Evolutionary conservation across 495 filamentous ascomycete species (phyloP), one percentile per base, ranked within the genome.

Genomic region (Penicillium paxilli): DNA sequence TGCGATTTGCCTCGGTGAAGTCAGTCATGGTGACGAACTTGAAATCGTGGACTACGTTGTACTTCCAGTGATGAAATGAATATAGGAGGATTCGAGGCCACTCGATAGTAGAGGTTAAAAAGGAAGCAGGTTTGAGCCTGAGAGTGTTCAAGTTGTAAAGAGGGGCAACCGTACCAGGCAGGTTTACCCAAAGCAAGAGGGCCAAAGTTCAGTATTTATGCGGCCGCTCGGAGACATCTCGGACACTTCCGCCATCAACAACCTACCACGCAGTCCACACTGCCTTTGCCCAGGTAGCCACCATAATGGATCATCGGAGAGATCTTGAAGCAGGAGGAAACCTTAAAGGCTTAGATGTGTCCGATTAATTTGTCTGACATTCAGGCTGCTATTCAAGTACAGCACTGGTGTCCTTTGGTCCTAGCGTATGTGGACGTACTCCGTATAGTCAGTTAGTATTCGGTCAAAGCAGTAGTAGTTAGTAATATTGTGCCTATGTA

Each of bases 1-100:
- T 68, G 17, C 78, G 71, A 53, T 84, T 85, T 24, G 70, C 68
- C 58, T 85, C 79, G 10, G 75, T 70, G 50, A 79, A 70, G 10
- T 73, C 65, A 19, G 67, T 60, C 71, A 74, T 74, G 44, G 26
- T 66, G 57, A 33, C 26, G 57, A 9, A 25, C n/a, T 21, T 12
- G 11, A 9, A 19, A 49, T n/a, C 12, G 4, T 28, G 0, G 28
- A 50, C 41, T 4, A 25, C 3, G 25, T 24, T 41, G 17, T 0
- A 9, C 30, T 32, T 32, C 4, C 16, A 16, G 14, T 10, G 1
- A 24, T 23, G 7, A 4, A 12, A 35, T 38, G 7, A 37, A 23
- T 7, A 16, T 22, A 37, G 30, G 22, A n/a, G n/a, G 30, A 32
- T 32, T 4, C 11, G 30, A 32, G n/a, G n/a, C n/a, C n/a, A n/a